Evolutionary conservation across 768 basidiomycete species (phyloP).

Genomic region (Tricholoma sp.): DNA sequence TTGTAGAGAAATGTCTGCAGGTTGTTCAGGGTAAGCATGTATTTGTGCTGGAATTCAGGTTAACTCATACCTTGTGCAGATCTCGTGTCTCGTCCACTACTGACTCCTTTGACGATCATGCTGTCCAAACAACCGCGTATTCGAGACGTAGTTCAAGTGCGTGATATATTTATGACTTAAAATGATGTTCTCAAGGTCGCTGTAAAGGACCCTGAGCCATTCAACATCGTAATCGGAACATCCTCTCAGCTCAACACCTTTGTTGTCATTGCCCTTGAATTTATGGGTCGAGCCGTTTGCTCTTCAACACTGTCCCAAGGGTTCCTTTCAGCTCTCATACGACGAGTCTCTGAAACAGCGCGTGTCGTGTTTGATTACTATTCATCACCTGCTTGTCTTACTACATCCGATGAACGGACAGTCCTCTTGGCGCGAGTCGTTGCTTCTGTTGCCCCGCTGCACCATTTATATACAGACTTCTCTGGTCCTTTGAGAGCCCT

Average conservation of each 20-base stretch:
- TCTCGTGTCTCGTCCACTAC: slow-evolving; percentile 25
- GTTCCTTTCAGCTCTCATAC: slow-evolving; percentile 45
- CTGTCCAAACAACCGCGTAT: slow-evolving; percentile 37
- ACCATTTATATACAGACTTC: slow-evolving; percentile 22
- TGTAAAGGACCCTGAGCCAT: slow-evolving; percentile 28
- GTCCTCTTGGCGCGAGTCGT: slow-evolving; percentile 38
- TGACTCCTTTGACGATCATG: slow-evolving; percentile 30
- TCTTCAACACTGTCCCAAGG: slow-evolving; percentile 40
- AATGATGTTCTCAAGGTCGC: slow-evolving; percentile 23
- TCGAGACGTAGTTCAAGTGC: slow-evolving; percentile 21
- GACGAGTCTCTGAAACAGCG: slow-evolving; percentile 33
- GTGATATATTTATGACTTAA: neutral
- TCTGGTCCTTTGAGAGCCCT: slow-evolving; percentile 27
- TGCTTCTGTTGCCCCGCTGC: slow-evolving; percentile 23
- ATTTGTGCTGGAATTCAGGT: slow-evolving; percentile 1
- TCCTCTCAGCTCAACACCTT: slow-evolving; percentile 40
- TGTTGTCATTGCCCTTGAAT: slow-evolving; percentile 39
- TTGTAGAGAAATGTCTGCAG: slow-evolving; percentile 38
- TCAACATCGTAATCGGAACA: slow-evolving; percentile 32
- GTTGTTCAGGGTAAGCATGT: slow-evolving; percentile 35
- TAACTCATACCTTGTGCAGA: slow-evolving; percentile 20
- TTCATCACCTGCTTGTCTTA: slow-evolving; percentile 32
- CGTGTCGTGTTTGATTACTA: slow-evolving; percentile 39
- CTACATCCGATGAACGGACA: slow-evolving; percentile 27
- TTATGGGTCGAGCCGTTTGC: slow-evolving; percentile 36